These are phyloP conservation scores for Adansonia rubrostipa DNA, from an alignment of 441 rosid genomes.

Conservation along the genomic window DNA sequence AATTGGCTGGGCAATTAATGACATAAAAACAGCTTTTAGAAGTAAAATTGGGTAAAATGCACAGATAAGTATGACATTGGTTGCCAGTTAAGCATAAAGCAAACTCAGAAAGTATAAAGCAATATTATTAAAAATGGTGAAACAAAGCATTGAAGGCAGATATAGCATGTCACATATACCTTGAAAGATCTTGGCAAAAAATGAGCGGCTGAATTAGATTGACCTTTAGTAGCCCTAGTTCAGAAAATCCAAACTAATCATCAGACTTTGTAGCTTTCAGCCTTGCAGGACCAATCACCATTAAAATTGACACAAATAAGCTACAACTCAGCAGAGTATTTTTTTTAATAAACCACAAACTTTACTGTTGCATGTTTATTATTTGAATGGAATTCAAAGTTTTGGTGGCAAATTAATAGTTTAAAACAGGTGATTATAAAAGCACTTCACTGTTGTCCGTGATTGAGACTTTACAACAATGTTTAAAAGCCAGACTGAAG, in stretches of 20 bases:
- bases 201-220: slow-evolving; percentile 33
- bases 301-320: background rate
- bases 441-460: background rate
- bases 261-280: background rate
- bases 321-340: background rate
- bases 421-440: background rate
- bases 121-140: slow-evolving; percentile 22
- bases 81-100: background rate
- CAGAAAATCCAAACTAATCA: slow-evolving; percentile 20
- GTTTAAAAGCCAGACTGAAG: background rate
- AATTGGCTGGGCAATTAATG: slow-evolving; percentile 44
- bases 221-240: slow-evolving; percentile 41
- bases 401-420: background rate
- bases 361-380: background rate
- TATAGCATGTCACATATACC: slow-evolving; percentile 41
- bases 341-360: slow-evolving; percentile 1
- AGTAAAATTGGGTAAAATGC: background rate
- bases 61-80: background rate
- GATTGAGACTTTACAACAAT: background rate
- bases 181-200: slow-evolving; percentile 43
- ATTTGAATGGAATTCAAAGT: slow-evolving; percentile 15
- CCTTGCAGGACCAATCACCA: background rate
- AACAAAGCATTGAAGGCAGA: background rate
- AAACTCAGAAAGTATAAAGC: background rate
- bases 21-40: slow-evolving; percentile 21